Evolutionary conservation across 805 yeast genomes (phyloP).

Genomic region (Barnettozyma vustinii): DNA sequence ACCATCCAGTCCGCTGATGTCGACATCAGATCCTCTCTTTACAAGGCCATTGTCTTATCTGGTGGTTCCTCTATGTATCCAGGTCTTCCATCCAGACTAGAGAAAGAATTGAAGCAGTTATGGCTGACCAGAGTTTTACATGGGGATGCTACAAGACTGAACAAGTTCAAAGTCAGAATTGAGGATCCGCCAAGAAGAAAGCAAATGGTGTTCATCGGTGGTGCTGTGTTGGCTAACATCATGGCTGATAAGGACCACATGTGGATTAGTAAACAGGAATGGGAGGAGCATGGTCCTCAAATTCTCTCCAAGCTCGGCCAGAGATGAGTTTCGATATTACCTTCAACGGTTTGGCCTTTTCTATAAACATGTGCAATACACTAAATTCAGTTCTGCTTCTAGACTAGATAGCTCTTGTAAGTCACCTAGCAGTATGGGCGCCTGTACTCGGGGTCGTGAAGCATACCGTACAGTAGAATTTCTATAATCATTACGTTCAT

Average conservation of each 20-base stretch:
- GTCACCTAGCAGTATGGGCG: no score
- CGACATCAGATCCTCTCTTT: conserved; percentile 83
- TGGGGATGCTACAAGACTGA: conserved; percentile 81
- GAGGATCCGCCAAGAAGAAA: conserved; percentile 99
- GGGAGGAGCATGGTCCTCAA: conserved; percentile 95
- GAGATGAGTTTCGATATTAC: conserved; percentile 38
- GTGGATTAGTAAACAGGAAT: conserved; percentile 95
- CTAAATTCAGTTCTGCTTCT: background rate
- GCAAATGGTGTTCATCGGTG: conserved; percentile 98
- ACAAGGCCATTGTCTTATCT: conserved; percentile 86
- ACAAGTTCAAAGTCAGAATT: conserved; percentile 90
- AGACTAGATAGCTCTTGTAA: no score
- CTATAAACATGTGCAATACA: background rate
- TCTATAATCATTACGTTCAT: background rate
- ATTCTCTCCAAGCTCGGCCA: conserved; percentile 88
- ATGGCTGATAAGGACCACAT: conserved; percentile 98
- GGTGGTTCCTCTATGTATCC: conserved; percentile 99
- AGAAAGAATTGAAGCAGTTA: conserved; percentile 91
- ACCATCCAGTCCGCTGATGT: conserved; percentile 94
- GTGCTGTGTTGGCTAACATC: conserved; percentile 94
- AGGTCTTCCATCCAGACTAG: conserved; percentile 91
- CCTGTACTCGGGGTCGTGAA: no score
- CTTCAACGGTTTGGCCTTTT: background rate
- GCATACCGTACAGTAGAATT: background rate
- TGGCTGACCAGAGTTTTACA: conserved; percentile 88